These are phyloP conservation scores for Penicillium sp. DNA, from an alignment of 2,329 filamentous ascomycete species.

Conservation along the genomic window DNA sequence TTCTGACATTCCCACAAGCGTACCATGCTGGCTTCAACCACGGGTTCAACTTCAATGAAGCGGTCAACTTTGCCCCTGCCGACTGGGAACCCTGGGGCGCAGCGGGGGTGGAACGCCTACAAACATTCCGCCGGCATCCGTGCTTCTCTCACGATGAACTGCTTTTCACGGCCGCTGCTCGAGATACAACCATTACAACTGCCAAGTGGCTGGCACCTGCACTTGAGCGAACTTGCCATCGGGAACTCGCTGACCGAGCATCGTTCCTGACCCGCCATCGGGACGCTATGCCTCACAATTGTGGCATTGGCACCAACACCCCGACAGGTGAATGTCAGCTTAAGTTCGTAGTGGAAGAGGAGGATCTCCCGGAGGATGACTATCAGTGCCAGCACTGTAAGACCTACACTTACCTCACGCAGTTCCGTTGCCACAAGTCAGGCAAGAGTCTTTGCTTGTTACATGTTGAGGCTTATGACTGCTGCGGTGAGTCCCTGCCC, in stretches of 20 bases:
- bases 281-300: conserved; percentile 55
- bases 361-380: conserved; percentile 83
- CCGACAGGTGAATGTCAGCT: conserved; percentile 55
- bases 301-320: conserved; percentile 52
- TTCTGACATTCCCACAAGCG: conserved; percentile 94
- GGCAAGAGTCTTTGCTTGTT: conserved; percentile 80
- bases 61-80: conserved; percentile 91
- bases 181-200: conserved; percentile 78
- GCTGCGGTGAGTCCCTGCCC: conserved; percentile 68
- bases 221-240: conserved; percentile 71
- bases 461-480: conserved; percentile 78
- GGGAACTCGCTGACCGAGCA: conserved; percentile 69
- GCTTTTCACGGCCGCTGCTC: conserved; percentile 83
- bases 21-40: conserved; percentile 99
- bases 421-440: conserved; percentile 80
- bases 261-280: conserved; percentile 68
- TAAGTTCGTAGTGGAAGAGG: conserved; percentile 65
- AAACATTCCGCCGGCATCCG: conserved; percentile 84
- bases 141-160: conserved; percentile 98
- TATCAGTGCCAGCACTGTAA: conserved; percentile 93
- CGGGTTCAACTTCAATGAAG: conserved; percentile 98
- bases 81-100: conserved; percentile 96
- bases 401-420: conserved; percentile 83
- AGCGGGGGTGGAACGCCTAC: conserved; percentile 79
- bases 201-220: conserved; percentile 95